Evolutionary conservation across 306 rosid species (phyloP).

Genomic region (Spatholobus suberectus): DNA sequence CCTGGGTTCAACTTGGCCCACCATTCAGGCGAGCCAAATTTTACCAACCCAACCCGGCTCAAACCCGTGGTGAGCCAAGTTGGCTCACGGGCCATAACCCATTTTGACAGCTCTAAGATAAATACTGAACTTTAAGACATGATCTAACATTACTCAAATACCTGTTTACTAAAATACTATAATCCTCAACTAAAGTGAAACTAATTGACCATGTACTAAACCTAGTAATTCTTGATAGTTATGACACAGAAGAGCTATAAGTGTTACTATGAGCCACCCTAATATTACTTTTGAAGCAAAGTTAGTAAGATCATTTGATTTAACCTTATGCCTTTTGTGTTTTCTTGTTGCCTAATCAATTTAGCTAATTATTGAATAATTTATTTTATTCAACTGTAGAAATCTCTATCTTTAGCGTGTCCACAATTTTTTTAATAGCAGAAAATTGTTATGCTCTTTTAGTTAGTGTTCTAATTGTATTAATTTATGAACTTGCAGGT

Average conservation of each 20-base stretch:
- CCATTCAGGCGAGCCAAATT: no score
- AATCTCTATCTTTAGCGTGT: conserved; percentile 5
- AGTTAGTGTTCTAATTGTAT: conserved; percentile 14
- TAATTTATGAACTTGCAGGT: conserved; percentile 57
- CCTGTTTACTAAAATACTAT: neutral
- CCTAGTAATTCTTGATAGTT: neutral
- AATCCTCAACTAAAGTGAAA: neutral
- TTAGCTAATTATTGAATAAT: conserved; percentile 4
- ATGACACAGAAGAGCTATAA: conserved; percentile 4
- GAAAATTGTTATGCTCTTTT: conserved; percentile 9
- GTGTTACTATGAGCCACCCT: neutral
- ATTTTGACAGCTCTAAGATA: no score
- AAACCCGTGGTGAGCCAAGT: no score
- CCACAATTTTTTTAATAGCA: conserved; percentile 24
- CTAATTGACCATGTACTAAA: neutral
- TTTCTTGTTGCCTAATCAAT: conserved; percentile 18
- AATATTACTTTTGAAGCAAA: neutral
- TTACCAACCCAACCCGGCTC: no score
- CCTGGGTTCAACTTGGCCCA: no score
- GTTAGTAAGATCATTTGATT: conserved; percentile 12
- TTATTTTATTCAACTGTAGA: neutral
- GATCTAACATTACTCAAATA: neutral
- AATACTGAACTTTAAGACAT: conserved; percentile 1
- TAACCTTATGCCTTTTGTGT: conserved; percentile 16
- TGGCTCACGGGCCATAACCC: no score